Conservation (phyloP, 257 asterid genomes). For the Primulina eburnea region DNA sequence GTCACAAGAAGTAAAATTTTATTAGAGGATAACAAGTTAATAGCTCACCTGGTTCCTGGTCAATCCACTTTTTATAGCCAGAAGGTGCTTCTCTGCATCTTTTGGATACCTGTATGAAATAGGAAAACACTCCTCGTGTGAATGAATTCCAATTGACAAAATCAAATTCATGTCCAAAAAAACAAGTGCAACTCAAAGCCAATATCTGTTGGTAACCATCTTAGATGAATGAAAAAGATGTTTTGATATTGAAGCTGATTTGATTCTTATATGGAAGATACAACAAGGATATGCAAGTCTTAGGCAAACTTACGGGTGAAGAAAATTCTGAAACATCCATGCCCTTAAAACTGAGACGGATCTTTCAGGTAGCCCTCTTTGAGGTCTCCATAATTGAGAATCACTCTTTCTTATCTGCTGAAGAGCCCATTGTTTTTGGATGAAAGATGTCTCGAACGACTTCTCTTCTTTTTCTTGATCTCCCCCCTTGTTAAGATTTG, state of each 20-base stretch:
- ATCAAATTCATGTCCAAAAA: background rate
- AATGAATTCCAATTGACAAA: background rate
- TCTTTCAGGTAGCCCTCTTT: conserved; percentile 88
- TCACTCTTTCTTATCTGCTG: conserved; percentile 79
- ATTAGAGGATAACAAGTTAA: background rate
- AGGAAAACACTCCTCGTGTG: too few species aligned
- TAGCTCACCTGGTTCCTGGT: background rate
- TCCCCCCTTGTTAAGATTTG: conserved; percentile 19
- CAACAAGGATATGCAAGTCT: background rate
- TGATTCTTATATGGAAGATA: too few species aligned
- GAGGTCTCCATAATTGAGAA: conserved; percentile 87
- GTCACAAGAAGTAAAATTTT: background rate
- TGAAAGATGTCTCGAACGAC: conserved; percentile 49
- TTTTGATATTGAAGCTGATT: background rate
- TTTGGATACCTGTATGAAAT: background rate
- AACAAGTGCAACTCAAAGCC: background rate
- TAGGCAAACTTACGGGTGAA: conserved; percentile 67
- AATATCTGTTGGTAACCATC: too few species aligned
- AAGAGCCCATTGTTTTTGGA: conserved; percentile 81
- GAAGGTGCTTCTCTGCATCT: background rate
- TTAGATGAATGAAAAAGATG: background rate
- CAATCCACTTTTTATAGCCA: background rate
- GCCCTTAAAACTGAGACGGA: conserved; percentile 89
- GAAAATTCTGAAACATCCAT: conserved; percentile 97
- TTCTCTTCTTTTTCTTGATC: conserved; percentile 34